Conservation (phyloP, 495 filamentous ascomycete genomes). For the Penicillium argentinense region DNA sequence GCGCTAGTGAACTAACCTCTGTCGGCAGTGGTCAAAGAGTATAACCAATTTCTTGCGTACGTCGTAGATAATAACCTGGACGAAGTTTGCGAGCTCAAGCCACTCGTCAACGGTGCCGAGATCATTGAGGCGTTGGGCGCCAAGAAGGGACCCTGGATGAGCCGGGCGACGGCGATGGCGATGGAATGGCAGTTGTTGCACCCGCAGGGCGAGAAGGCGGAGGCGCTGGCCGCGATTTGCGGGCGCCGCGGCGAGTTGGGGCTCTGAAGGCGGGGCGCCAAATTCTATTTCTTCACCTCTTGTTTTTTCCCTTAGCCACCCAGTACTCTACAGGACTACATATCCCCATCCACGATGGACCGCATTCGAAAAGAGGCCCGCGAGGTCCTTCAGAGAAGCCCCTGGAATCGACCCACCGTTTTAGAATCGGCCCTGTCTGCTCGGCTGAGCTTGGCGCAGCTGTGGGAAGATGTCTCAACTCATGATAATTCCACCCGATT, state of each 20-base stretch:
- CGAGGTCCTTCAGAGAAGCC: conserved; percentile 20
- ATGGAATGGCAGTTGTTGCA: conserved; percentile 86
- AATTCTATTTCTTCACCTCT: background rate
- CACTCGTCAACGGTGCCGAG: conserved; percentile 63
- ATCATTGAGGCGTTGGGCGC: conserved; percentile 60
- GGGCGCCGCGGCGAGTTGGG: conserved; percentile 56
- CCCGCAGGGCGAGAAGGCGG: conserved; percentile 60
- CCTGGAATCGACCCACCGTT: conserved; percentile 8
- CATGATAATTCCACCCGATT: conserved; percentile 17
- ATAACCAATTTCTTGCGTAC: conserved; percentile 46
- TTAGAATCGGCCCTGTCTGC: background rate
- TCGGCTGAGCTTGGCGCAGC: conserved; percentile 15
- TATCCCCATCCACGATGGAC: conserved; percentile 26
- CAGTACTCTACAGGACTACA: no score
- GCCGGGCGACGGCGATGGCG: conserved; percentile 65
- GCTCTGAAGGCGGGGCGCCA: conserved; percentile 27
- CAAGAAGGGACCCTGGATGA: conserved; percentile 77
- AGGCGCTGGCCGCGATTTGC: conserved; percentile 64
- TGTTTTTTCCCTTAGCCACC: background rate
- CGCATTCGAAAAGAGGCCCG: conserved; percentile 32
- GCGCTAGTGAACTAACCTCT: conserved; percentile 10
- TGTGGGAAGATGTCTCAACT: conserved; percentile 36
- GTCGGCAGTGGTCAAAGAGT: conserved; percentile 38
- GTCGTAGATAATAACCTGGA: conserved; percentile 42
- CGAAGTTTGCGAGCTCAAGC: conserved; percentile 50